These are phyloP conservation scores for Moniliella sp. DNA, from an alignment of 1,284 basidiomycete species.

Conservation along the genomic window DNA sequence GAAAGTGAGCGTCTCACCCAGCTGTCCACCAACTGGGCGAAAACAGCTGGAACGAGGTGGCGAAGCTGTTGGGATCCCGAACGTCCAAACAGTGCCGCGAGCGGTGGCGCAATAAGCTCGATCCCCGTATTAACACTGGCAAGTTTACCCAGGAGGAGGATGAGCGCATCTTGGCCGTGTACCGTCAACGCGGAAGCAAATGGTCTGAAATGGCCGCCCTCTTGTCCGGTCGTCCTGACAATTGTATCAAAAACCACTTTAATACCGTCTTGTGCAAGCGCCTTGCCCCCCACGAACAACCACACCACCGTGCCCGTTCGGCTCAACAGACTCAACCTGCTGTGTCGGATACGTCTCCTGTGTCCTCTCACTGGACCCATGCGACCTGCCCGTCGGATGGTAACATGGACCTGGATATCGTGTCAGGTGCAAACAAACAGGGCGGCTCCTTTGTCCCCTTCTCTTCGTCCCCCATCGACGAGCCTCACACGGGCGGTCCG, in stretches of 20 bases:
- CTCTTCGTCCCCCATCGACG: no score
- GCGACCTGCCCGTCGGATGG: no score
- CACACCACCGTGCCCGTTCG: no score
- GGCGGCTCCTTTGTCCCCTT: no score
- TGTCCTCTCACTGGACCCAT: no score
- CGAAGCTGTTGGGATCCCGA: constrained; percentile 10
- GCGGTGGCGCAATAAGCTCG: constrained; percentile 26
- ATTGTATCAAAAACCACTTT: constrained; percentile 26
- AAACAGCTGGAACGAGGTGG: constrained; percentile 25
- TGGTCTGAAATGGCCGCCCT: constrained; percentile 27
- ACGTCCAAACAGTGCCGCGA: constrained; percentile 27
- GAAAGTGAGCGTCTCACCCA: constrained; percentile 11
- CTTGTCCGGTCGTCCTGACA: constrained; percentile 23
- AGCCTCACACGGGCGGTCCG: no score
- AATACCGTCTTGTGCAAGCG: no score
- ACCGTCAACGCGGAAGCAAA: constrained; percentile 10
- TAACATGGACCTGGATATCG: no score
- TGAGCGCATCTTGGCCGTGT: constrained; percentile 13
- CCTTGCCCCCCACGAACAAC: no score
- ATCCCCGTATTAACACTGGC: constrained; percentile 19
- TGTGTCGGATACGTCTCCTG: no score
- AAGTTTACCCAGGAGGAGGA: constrained; percentile 20
- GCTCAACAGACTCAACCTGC: no score
- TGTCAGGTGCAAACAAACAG: no score
- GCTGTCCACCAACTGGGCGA: constrained; percentile 13